A percentile compares a stretch with the other conserved stretches of the same genome.
phyloP scores from a whole-genome alignment of 1,284 basidiomycete species.

The Ceratobasidium sp. region DNA sequence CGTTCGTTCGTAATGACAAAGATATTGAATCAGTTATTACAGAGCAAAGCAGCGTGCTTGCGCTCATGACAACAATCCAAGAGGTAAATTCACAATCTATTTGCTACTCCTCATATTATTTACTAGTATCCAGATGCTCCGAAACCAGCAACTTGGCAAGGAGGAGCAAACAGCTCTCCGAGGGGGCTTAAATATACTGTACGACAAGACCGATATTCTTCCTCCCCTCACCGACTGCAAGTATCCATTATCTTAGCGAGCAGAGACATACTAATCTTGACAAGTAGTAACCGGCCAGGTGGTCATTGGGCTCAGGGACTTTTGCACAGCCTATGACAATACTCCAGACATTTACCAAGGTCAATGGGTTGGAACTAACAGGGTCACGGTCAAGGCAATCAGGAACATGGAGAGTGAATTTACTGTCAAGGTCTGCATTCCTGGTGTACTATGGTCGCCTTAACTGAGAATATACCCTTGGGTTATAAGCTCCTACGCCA shows the following conservation, averaged over 20 bases:
- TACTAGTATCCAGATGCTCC: conserved; percentile 5
- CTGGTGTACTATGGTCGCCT: too few species aligned
- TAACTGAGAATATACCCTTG: too few species aligned
- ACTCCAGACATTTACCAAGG: conserved; percentile 15
- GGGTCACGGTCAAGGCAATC: conserved; percentile 24
- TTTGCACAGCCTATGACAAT: not conserved
- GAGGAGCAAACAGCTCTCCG: conserved; percentile 22
- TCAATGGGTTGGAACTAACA: conserved; percentile 28
- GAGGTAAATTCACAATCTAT: not conserved
- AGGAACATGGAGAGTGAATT: not conserved
- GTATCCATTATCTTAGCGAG: not conserved
- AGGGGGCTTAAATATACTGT: conserved; percentile 18
- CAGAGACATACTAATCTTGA: not conserved
- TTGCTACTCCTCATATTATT: not conserved
- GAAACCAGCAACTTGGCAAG: conserved; percentile 22
- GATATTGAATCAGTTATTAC: conserved; percentile 15
- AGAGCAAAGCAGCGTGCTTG: conserved; percentile 15
- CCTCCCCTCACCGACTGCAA: conserved; percentile 5
- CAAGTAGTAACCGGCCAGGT: conserved; percentile 33
- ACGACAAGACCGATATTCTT: conserved; percentile 14
- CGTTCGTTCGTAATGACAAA: conserved; percentile 8
- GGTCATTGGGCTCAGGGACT: not conserved
- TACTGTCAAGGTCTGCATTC: not conserved
- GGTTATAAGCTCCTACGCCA: not conserved
- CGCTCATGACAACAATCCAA: conserved; percentile 18